phyloP scores from a whole-genome alignment of 2,329 filamentous ascomycete species.

The Neonectria punicea region DNA sequence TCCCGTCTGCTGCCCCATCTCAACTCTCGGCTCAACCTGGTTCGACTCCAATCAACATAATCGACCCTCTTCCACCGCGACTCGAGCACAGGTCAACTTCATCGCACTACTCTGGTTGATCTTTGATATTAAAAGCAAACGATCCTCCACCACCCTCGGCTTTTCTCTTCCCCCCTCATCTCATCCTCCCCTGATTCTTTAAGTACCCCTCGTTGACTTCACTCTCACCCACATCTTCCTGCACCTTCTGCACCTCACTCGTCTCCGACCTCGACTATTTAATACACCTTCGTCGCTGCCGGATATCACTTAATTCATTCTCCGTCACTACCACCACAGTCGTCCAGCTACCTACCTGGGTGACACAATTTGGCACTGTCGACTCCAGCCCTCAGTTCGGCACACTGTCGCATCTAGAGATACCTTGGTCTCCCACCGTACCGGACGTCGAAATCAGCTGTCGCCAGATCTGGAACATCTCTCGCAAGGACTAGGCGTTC shows the following conservation, averaged over 20 bases:
- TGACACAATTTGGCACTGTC: constrained; percentile 5
- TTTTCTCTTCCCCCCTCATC: constrained; percentile 3
- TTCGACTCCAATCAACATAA: constrained; percentile 9
- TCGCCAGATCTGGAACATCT: background rate
- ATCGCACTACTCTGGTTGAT: background rate
- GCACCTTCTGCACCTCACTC: constrained; percentile 4
- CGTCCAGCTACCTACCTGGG: background rate
- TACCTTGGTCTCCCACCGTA: background rate
- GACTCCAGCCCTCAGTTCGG: constrained; percentile 1
- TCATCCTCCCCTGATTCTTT: constrained; percentile 11
- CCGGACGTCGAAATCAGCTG: background rate
- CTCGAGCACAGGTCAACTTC: constrained; percentile 22
- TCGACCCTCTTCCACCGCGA: constrained; percentile 23
- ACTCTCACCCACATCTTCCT: constrained; percentile 1
- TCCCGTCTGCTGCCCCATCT: constrained; percentile 21
- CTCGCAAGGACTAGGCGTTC: background rate
- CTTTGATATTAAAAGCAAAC: constrained; percentile 22
- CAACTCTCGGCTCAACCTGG: constrained; percentile 19
- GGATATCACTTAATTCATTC: constrained; percentile 10
- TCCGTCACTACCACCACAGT: constrained; percentile 3
- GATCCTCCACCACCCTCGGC: constrained; percentile 16
- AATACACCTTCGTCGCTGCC: constrained; percentile 17
- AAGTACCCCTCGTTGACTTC: constrained; percentile 14
- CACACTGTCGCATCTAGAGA: background rate
- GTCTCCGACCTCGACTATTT: constrained; percentile 14